Conservation (phyloP, 2,329 filamentous ascomycete genomes). For the Madurella fahalii region DNA sequence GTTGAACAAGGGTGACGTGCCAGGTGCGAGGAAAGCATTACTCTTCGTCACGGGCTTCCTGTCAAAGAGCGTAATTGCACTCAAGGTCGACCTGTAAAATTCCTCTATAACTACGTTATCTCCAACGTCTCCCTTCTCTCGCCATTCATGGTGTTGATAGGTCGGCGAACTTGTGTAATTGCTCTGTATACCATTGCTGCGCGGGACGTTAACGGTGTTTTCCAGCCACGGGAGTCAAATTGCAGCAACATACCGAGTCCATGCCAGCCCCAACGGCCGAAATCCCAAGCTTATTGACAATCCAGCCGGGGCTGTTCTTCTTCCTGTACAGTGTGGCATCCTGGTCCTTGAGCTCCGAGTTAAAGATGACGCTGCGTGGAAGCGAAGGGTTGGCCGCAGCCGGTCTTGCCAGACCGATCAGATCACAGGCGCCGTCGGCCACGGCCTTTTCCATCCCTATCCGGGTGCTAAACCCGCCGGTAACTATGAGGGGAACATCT, state of each 20-base stretch:
- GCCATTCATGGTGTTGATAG: no score
- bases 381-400: constrained; percentile 36
- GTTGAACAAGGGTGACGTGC: neutral
- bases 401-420: constrained; percentile 40
- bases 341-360: constrained; percentile 32
- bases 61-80: constrained; percentile 45
- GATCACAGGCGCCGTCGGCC: constrained; percentile 36
- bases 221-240: no score
- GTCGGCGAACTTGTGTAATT: constrained; percentile 4
- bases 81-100: constrained; percentile 47
- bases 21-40: constrained; percentile 47
- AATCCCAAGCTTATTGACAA: constrained; percentile 5
- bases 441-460: constrained; percentile 40
- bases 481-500: constrained; percentile 50
- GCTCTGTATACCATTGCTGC: constrained; percentile 6
- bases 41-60: constrained; percentile 55
- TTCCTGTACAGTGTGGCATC: constrained; percentile 33
- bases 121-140: no score
- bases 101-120: neutral
- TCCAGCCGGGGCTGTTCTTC: constrained; percentile 14
- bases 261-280: constrained; percentile 12
- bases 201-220: no score
- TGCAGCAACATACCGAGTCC: constrained; percentile 8
- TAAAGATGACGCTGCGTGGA: constrained; percentile 35
- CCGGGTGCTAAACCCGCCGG: constrained; percentile 57